A percentile compares a stretch with the other conserved stretches of the same genome.
Conservation (phyloP, 495 filamentous ascomycete genomes). For the Chaetomium cochliodes region DNA sequence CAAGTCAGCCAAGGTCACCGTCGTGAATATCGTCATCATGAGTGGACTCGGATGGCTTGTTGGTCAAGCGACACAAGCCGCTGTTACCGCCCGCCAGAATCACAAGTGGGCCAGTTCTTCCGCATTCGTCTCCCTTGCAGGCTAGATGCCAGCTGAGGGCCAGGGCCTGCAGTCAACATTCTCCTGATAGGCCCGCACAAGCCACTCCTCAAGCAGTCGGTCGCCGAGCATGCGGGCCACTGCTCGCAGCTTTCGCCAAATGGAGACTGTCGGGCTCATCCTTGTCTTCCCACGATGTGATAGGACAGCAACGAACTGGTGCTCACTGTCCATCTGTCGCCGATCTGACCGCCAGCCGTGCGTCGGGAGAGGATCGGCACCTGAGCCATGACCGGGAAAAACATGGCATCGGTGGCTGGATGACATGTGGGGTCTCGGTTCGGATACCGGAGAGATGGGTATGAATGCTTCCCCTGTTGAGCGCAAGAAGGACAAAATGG, state of each 20-base stretch:
- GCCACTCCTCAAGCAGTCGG: neutral
- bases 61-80: conserved; percentile 1
- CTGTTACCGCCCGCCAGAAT: neutral
- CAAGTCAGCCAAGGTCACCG: neutral
- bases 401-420: conserved; percentile 2
- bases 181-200: conserved; percentile 11
- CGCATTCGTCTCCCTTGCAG: conserved; percentile 20
- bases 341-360: conserved; percentile 1
- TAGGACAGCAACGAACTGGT: neutral
- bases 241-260: neutral
- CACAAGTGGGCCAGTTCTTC: conserved; percentile 13
- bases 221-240: conserved; percentile 1
- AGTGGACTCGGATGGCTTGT: neutral
- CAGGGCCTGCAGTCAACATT: neutral
- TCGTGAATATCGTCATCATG: neutral
- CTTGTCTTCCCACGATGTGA: neutral
- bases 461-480: neutral
- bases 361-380: neutral
- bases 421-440: neutral
- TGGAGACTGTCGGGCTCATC: neutral
- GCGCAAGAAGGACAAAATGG: neutral
- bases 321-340: neutral
- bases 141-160: conserved; percentile 21
- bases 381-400: neutral
- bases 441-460: neutral